A percentile compares a stretch with the other conserved stretches of the same genome.
phyloP scores from a whole-genome alignment of 352 stramenopile species.

The Phytophthora lateralis region DNA sequence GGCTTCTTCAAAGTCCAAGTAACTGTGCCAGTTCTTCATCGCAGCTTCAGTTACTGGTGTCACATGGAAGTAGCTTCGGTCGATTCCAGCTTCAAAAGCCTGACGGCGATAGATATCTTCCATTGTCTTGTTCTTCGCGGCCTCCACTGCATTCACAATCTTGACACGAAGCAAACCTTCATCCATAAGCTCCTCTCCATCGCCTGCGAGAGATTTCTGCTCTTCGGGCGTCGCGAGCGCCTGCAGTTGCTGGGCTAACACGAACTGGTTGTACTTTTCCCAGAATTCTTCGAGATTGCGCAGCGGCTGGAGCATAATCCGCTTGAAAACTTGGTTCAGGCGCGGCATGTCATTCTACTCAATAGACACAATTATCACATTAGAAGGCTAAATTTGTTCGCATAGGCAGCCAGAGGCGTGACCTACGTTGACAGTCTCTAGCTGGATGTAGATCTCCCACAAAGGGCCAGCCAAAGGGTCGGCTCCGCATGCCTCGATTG shows the following conservation, averaged over 20 bases:
- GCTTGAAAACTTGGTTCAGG: conserved; percentile 83
- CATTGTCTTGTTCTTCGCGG: conserved; percentile 71
- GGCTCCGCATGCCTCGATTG: conserved; percentile 60
- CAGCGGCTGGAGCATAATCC: conserved; percentile 70
- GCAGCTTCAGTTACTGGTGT: conserved; percentile 67
- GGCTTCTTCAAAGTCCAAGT: conserved; percentile 81
- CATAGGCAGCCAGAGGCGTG: not conserved
- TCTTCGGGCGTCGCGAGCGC: conserved; percentile 68
- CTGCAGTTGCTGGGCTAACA: conserved; percentile 71
- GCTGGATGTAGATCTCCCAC: conserved; percentile 81
- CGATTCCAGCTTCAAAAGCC: conserved; percentile 75
- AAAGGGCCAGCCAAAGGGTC: conserved; percentile 72
- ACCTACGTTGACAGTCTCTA: conserved; percentile 80
- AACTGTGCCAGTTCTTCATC: conserved; percentile 81
- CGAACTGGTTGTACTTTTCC: conserved; percentile 89
- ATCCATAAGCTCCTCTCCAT: conserved; percentile 73
- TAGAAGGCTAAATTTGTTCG: not conserved
- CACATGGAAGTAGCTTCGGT: conserved; percentile 85
- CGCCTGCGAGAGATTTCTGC: conserved; percentile 52
- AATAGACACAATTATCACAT: not conserved
- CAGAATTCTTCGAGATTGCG: conserved; percentile 85
- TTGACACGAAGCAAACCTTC: conserved; percentile 82
- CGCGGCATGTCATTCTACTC: conserved; percentile 83
- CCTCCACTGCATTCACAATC: conserved; percentile 80
- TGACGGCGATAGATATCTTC: conserved; percentile 69